Percentiles rank a stretch among this genome's conserved stretches.
Evolutionary conservation across 1,284 basidiomycete species (phyloP).

Genomic region (Inonotus hispidus): DNA sequence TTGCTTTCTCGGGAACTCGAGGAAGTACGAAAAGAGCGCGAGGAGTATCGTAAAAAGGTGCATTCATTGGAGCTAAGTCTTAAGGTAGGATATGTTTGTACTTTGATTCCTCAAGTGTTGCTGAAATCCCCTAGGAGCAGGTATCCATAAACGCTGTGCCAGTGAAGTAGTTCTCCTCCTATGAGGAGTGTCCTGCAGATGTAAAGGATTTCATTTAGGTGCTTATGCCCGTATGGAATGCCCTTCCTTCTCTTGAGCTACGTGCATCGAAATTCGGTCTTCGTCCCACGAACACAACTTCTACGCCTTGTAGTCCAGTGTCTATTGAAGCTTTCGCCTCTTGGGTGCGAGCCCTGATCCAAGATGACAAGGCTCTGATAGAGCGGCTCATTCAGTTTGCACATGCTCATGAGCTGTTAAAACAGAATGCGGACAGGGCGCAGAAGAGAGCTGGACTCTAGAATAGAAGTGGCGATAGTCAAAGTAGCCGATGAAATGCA

Average conservation of each 20-base stretch:
- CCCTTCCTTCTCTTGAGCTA: conserved; percentile 74
- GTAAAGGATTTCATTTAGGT: conserved; percentile 53
- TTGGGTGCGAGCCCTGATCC: no score
- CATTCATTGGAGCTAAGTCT: conserved; percentile 38
- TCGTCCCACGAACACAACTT: conserved; percentile 36
- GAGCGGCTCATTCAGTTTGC: no score
- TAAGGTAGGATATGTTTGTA: no score
- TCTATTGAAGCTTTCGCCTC: no score
- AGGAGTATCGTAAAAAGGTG: conserved; percentile 44
- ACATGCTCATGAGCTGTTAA: no score
- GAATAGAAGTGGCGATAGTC: no score
- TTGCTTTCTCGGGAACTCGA: conserved; percentile 49
- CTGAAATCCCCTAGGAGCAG: conserved; percentile 11
- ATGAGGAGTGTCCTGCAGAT: conserved; percentile 38
- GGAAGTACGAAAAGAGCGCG: conserved; percentile 47
- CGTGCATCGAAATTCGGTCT: conserved; percentile 60
- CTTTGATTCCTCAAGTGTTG: conserved; percentile 25
- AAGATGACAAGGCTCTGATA: no score
- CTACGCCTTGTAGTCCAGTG: conserved; percentile 37
- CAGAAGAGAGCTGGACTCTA: no score
- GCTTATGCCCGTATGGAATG: conserved; percentile 70
- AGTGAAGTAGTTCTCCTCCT: conserved; percentile 29
- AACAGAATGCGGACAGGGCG: no score
- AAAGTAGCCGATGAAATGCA: no score
- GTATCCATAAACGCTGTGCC: conserved; percentile 21